Conservation (phyloP, 2,329 filamentous ascomycete species). For the Fusarium sp. region DNA sequence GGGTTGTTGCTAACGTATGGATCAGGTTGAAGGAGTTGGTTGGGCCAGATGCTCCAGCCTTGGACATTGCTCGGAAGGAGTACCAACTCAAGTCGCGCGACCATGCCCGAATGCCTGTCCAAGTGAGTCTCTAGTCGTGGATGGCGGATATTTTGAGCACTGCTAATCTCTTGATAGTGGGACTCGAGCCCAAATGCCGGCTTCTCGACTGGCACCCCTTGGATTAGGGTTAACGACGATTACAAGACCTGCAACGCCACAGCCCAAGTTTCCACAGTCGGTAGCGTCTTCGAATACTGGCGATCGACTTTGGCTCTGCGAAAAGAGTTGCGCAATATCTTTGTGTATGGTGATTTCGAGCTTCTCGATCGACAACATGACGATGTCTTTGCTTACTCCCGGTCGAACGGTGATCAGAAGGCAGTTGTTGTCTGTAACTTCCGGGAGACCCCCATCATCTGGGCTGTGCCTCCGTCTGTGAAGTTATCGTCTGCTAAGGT, state of each 20-base stretch:
- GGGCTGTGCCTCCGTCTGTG: not conserved
- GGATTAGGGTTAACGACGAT: constrained; percentile 37
- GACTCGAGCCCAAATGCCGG: constrained; percentile 25
- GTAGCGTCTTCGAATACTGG: constrained; percentile 34
- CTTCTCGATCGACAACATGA: constrained; percentile 17
- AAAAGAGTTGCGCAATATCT: constrained; percentile 10
- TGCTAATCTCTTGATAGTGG: constrained; percentile 18
- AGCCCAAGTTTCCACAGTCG: constrained; percentile 2
- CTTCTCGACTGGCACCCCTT: constrained; percentile 26
- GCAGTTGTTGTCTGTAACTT: constrained; percentile 26
- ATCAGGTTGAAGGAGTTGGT: constrained; percentile 6
- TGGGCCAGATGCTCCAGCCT: not conserved
- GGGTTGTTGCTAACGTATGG: not conserved
- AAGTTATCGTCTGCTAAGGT: constrained; percentile 7
- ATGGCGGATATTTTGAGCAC: not conserved
- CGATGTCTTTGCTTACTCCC: constrained; percentile 30
- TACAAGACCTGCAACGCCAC: constrained; percentile 30
- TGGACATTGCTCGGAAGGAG: constrained; percentile 25
- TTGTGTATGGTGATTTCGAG: constrained; percentile 36
- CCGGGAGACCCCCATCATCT: constrained; percentile 5
- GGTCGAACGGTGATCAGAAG: constrained; percentile 9
- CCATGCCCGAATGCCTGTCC: constrained; percentile 29
- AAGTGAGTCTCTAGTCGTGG: not conserved
- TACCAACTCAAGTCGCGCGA: constrained; percentile 34
- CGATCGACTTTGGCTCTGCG: constrained; percentile 13